Evolutionary conservation across 345 rosid species (phyloP).

Genomic region (Populus alba): DNA sequence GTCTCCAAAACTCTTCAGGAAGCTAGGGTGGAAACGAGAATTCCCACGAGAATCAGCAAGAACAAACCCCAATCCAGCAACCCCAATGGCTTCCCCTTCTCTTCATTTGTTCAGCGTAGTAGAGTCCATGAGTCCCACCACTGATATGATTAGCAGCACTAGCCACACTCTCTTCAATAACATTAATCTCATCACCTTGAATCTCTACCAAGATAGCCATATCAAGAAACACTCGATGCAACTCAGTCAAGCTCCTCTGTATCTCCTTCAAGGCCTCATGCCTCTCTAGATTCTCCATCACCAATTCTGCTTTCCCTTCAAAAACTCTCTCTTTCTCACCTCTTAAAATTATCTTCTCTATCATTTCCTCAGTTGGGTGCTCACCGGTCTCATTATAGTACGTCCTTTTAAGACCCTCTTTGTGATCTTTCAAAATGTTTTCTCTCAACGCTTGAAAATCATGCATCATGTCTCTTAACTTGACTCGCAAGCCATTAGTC

Average conservation of each 20-base stretch:
- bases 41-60: constrained; percentile 1
- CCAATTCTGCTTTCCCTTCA: constrained; percentile 29
- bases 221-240: constrained; percentile 33
- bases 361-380: constrained; percentile 20
- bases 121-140: constrained; percentile 23
- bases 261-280: constrained; percentile 32
- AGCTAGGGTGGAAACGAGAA: constrained; percentile 14
- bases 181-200: constrained; percentile 23
- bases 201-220: constrained; percentile 31
- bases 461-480: constrained; percentile 27
- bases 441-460: constrained; percentile 30
- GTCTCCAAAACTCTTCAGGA: neutral
- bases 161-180: constrained; percentile 26
- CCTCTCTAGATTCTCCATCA: constrained; percentile 26
- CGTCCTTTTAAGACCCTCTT: constrained; percentile 23
- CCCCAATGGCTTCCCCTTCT: constrained; percentile 16
- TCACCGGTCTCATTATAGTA: constrained; percentile 21
- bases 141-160: constrained; percentile 8
- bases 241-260: constrained; percentile 30
- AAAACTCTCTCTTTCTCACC: constrained; percentile 17
- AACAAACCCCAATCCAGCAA: constrained; percentile 18
- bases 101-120: constrained; percentile 28
- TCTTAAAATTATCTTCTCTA: constrained; percentile 27
- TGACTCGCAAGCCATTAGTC: constrained; percentile 25
- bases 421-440: constrained; percentile 19